Conservation (phyloP, 2,329 filamentous ascomycete species). For the Cytospora piceae region DNA sequence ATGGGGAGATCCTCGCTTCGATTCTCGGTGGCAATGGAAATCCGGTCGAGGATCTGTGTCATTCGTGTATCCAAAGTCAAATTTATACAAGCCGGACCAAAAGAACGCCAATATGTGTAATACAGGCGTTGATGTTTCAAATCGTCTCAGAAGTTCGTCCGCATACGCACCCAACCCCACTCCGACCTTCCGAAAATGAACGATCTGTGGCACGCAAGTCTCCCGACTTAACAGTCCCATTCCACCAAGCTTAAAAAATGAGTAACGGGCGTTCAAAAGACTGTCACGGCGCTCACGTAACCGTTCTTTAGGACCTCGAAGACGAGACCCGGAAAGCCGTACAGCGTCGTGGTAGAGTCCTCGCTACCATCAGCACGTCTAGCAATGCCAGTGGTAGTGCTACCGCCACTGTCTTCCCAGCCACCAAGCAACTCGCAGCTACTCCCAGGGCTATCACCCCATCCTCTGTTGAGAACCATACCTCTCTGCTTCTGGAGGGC, state of each 20-base stretch:
- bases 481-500: conserved; percentile 59
- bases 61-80: no score
- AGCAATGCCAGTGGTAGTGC: conserved; percentile 50
- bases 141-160: not conserved
- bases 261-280: conserved; percentile 65
- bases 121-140: not conserved
- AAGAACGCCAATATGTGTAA: not conserved
- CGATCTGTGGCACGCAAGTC: not conserved
- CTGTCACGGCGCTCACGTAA: conserved; percentile 83
- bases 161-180: not conserved
- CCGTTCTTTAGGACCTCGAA: conserved; percentile 97
- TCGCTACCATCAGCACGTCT: conserved; percentile 59
- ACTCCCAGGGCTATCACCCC: conserved; percentile 88
- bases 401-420: conserved; percentile 73
- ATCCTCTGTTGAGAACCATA: conserved; percentile 92
- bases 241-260: not conserved
- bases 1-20: no score
- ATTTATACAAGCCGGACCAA: no score
- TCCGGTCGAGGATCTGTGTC: no score
- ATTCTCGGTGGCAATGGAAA: no score
- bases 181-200: not conserved
- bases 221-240: not conserved
- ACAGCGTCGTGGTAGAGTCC: conserved; percentile 77
- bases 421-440: conserved; percentile 84
- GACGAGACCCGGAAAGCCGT: conserved; percentile 89